phyloP scores from a whole-genome alignment of 352 stramenopile genomes.

The Phytophthora quininea region DNA sequence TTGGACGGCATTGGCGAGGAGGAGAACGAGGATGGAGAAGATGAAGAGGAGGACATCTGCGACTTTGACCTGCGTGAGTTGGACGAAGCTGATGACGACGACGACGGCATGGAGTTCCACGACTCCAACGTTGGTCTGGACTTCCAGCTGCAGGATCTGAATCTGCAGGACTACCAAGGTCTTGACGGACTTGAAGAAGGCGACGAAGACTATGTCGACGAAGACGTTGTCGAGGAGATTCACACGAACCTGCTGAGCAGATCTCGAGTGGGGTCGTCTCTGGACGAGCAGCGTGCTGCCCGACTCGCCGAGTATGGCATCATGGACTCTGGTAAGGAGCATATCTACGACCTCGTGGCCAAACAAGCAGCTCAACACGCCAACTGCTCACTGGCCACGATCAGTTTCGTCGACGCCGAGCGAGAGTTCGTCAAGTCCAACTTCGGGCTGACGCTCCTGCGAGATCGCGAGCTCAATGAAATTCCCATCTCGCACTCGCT shows the following conservation, averaged over 20 bases:
- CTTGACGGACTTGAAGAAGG: slow-evolving; percentile 45
- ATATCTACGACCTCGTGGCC: slow-evolving; percentile 61
- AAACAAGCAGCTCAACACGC: slow-evolving; percentile 60
- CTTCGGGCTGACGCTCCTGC: slow-evolving; percentile 38
- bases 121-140: slow-evolving; percentile 48
- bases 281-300: slow-evolving; percentile 47
- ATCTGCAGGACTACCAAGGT: slow-evolving; percentile 49
- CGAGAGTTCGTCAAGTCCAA: slow-evolving; percentile 68
- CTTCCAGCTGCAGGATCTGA: slow-evolving; percentile 45
- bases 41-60: slow-evolving; percentile 36
- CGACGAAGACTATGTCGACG: slow-evolving; percentile 48
- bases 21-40: slow-evolving; percentile 44
- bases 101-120: slow-evolving; percentile 43
- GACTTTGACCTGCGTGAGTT: slow-evolving; percentile 40
- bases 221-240: slow-evolving; percentile 59
- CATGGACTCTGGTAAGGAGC: slow-evolving; percentile 57
- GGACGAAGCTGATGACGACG: slow-evolving; percentile 38
- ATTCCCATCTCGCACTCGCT: slow-evolving; percentile 64
- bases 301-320: slow-evolving; percentile 59
- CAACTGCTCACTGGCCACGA: slow-evolving; percentile 55
- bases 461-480: slow-evolving; percentile 33
- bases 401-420: slow-evolving; percentile 67
- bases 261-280: slow-evolving; percentile 14
- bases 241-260: slow-evolving; percentile 33
- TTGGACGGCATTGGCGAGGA: slow-evolving; percentile 39